These are phyloP conservation scores for Cucumis melo DNA, from an alignment of 306 rosid genomes.

Conservation along the genomic window DNA sequence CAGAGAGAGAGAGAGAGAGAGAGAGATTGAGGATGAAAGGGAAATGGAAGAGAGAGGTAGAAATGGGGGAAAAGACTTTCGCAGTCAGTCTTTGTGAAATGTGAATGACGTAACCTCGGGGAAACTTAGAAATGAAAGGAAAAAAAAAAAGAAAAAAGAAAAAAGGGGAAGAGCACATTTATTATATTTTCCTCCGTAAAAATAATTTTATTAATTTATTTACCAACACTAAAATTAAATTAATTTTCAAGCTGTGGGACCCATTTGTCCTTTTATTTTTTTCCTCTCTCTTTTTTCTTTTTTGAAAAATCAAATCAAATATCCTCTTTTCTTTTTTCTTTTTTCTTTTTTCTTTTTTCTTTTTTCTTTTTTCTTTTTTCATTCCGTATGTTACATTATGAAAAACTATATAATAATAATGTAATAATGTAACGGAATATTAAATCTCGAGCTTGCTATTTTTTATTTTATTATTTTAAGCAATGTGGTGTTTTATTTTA, in stretches of 20 bases:
- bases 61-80: not conserved
- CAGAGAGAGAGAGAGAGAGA: not conserved
- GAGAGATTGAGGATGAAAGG: not conserved
- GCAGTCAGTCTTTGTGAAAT: conserved; percentile 7
- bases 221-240: no score
- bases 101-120: conserved; percentile 11
- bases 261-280: not conserved
- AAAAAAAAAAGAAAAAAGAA: not conserved
- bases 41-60: not conserved
- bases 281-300: no score
- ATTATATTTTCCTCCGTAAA: not conserved
- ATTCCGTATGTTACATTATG: not conserved
- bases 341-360: not conserved
- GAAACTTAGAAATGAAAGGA: not conserved
- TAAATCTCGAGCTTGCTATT: not conserved
- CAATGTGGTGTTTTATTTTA: not conserved
- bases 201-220: not conserved
- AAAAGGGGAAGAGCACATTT: not conserved
- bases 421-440: not conserved
- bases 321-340: not conserved
- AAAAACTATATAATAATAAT: not conserved
- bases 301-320: not conserved
- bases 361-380: no score
- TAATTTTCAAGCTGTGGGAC: not conserved
- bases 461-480: not conserved